phyloP scores from a whole-genome alignment of 164 flowering plant species.

The Umbellularia californica region DNA sequence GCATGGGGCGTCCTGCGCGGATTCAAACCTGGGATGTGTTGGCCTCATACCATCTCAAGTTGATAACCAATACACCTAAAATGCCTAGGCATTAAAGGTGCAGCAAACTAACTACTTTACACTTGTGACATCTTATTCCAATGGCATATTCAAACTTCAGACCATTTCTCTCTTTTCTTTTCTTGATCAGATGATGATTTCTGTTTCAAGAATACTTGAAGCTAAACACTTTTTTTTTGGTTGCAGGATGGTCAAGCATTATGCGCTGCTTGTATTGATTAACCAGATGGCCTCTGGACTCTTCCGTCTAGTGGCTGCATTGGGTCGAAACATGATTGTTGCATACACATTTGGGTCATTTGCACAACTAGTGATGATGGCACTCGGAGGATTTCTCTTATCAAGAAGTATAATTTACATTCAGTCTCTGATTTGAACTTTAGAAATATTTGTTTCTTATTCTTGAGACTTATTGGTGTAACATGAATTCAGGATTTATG shows the following conservation, averaged over 20 bases:
- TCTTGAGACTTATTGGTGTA: not conserved
- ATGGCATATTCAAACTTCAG: not conserved
- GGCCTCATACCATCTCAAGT: no score
- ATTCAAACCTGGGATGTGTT: no score
- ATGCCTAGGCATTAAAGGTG: no score
- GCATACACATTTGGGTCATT: constrained; percentile 44
- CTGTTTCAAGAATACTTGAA: not conserved
- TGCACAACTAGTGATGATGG: constrained; percentile 30
- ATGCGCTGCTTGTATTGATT: constrained; percentile 31
- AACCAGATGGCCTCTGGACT: constrained; percentile 43
- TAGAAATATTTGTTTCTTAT: no score
- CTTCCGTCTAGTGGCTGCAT: constrained; percentile 34
- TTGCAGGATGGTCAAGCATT: constrained; percentile 46
- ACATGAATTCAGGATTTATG: not conserved
- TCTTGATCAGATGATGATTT: no score
- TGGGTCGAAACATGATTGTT: constrained; percentile 46
- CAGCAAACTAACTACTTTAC: no score
- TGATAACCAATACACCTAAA: no score
- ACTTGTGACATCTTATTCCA: not conserved
- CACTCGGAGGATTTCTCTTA: constrained; percentile 44
- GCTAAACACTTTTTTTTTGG: not conserved
- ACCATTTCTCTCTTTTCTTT: not conserved
- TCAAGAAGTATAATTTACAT: constrained; percentile 29
- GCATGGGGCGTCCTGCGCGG: no score
- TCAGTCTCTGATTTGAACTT: not conserved